These are phyloP conservation scores for Phytophthora aleatoria DNA, from an alignment of 352 stramenopile species.

Conservation along the genomic window DNA sequence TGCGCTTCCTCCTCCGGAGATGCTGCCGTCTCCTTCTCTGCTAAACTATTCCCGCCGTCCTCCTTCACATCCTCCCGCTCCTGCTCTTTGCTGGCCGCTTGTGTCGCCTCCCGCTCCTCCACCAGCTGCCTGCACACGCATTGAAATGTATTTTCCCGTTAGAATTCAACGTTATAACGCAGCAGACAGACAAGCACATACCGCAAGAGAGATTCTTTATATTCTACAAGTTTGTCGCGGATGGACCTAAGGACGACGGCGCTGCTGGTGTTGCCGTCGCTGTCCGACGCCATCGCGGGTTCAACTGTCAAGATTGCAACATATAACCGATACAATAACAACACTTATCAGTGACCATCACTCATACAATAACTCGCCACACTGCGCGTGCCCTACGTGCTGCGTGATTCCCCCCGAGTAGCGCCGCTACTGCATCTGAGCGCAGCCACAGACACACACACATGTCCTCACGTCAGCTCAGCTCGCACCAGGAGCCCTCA, in stretches of 20 bases:
- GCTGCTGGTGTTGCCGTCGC: constrained; percentile 39
- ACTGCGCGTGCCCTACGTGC: constrained; percentile 22
- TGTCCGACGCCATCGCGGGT: constrained; percentile 57
- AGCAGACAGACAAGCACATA: constrained; percentile 32
- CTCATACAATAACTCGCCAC: constrained; percentile 1
- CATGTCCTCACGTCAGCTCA: constrained; percentile 14
- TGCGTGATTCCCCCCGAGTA: constrained; percentile 28
- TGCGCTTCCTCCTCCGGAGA: neutral
- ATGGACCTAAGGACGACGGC: constrained; percentile 56
- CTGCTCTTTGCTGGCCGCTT: constrained; percentile 27
- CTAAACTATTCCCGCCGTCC: constrained; percentile 33
- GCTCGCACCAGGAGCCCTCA: neutral
- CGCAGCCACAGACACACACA: constrained; percentile 25
- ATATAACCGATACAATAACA: constrained; percentile 36
- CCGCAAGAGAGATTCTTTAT: constrained; percentile 73
- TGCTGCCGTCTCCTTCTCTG: constrained; percentile 15
- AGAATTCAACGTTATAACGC: constrained; percentile 11
- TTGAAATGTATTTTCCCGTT: constrained; percentile 2
- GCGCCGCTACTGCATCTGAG: constrained; percentile 39
- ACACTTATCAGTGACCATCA: constrained; percentile 28
- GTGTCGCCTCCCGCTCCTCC: constrained; percentile 53
- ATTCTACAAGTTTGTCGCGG: constrained; percentile 70
- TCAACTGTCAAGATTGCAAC: constrained; percentile 40
- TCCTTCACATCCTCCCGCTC: constrained; percentile 5
- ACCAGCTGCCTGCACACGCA: constrained; percentile 55